Percentiles rank a stretch among this genome's conserved stretches.
Conservation (phyloP, 140 eudicot genomes). For the Anethum foeniculum region DNA sequence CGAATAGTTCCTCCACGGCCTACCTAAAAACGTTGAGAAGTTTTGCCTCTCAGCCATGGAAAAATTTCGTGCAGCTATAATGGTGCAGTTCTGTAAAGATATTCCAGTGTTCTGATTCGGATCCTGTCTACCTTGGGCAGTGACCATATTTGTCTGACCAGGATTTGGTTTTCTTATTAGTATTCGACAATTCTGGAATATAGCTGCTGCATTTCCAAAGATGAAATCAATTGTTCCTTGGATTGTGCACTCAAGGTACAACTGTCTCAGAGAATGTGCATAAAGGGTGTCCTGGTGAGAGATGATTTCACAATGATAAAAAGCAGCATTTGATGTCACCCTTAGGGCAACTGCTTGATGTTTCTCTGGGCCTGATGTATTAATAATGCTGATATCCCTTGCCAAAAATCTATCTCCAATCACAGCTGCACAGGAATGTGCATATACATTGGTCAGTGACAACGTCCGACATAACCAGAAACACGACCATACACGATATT, state of each 20-base stretch:
- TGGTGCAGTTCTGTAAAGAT: slow-evolving; percentile 58
- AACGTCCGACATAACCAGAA: background rate
- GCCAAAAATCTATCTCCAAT: slow-evolving; percentile 74
- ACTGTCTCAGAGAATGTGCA: slow-evolving; percentile 66
- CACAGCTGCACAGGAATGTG: slow-evolving; percentile 47
- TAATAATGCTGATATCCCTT: slow-evolving; percentile 52
- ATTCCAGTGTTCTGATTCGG: slow-evolving; percentile 83
- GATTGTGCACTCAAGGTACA: slow-evolving; percentile 60
- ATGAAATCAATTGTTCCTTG: slow-evolving; percentile 83
- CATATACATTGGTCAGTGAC: background rate
- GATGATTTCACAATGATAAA: slow-evolving; percentile 55
- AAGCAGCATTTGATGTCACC: slow-evolving; percentile 68
- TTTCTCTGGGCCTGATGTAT: slow-evolving; percentile 74
- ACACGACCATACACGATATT: background rate
- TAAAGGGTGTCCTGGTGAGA: slow-evolving; percentile 75
- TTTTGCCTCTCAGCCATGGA: slow-evolving; percentile 28
- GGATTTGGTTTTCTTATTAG: slow-evolving; percentile 53
- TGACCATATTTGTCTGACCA: slow-evolving; percentile 62
- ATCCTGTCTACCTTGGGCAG: slow-evolving; percentile 74
- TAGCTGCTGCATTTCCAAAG: slow-evolving; percentile 82
- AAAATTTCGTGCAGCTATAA: slow-evolving; percentile 53
- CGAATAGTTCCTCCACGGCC: slow-evolving; percentile 74
- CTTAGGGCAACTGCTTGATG: slow-evolving; percentile 80
- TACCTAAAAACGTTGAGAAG: slow-evolving; percentile 51
- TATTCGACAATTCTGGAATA: slow-evolving; percentile 59